A percentile compares a stretch with the other conserved stretches of the same genome.
These are phyloP conservation scores for Akanthomyces uredinophilus DNA, from an alignment of 2,329 filamentous ascomycete species.

Conservation along the genomic window DNA sequence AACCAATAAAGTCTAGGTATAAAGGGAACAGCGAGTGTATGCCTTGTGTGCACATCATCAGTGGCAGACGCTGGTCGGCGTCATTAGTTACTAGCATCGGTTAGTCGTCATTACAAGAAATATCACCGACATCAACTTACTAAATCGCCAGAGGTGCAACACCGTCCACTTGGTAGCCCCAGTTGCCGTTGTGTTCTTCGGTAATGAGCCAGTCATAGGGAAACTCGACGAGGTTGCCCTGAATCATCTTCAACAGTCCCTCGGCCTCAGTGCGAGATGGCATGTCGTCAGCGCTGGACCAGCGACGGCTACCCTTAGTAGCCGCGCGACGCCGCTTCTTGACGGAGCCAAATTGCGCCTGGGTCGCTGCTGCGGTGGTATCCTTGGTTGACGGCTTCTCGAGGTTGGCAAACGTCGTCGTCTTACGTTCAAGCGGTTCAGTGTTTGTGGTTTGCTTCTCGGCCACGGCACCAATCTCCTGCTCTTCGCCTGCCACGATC, in stretches of 20 bases:
- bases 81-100: background rate
- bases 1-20: background rate
- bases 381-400: slow-evolving; percentile 43
- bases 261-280: slow-evolving; percentile 72
- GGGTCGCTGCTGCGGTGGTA: slow-evolving; percentile 23
- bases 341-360: slow-evolving; percentile 42
- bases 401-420: slow-evolving; percentile 51
- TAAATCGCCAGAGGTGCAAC: slow-evolving; percentile 97
- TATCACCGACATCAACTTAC: slow-evolving; percentile 48
- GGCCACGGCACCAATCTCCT: slow-evolving; percentile 18
- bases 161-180: slow-evolving; percentile 94
- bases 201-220: slow-evolving; percentile 93
- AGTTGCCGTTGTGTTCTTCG: slow-evolving; percentile 90
- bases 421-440: slow-evolving; percentile 43
- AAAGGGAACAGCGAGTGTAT: background rate
- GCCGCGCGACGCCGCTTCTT: slow-evolving; percentile 62
- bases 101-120: background rate
- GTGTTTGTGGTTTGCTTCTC: slow-evolving; percentile 30
- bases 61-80: background rate
- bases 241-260: slow-evolving; percentile 72
- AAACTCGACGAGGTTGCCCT: slow-evolving; percentile 86
- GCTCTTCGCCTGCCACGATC: slow-evolving; percentile 4
- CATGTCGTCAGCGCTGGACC: slow-evolving; percentile 68
- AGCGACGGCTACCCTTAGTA: slow-evolving; percentile 63
- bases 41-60: background rate